phyloP scores from a whole-genome alignment of 176 grass and related monocot species.

The Ananas comosus region DNA sequence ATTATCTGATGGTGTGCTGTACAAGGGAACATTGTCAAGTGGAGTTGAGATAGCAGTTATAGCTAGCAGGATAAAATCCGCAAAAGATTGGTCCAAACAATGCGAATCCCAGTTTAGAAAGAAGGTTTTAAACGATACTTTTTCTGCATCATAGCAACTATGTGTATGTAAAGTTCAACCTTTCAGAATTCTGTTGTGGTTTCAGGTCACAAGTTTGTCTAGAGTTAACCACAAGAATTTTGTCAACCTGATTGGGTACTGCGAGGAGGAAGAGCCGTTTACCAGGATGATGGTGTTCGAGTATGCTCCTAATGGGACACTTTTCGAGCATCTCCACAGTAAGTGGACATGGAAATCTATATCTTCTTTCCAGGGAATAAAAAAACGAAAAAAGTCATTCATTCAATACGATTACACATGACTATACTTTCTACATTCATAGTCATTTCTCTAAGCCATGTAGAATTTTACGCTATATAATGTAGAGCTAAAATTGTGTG shows the following conservation, averaged over 20 bases:
- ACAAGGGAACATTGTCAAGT: slow-evolving; percentile 68
- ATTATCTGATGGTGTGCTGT: slow-evolving; percentile 50
- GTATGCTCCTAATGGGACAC: slow-evolving; percentile 81
- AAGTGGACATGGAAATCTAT: slow-evolving; percentile 5
- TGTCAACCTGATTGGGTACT: slow-evolving; percentile 83
- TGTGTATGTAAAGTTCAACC: not conserved
- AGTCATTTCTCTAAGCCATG: no score
- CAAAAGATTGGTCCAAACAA: slow-evolving; percentile 29
- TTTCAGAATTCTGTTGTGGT: not conserved
- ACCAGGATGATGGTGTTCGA: slow-evolving; percentile 99
- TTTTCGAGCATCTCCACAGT: slow-evolving; percentile 92
- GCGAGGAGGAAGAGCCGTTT: slow-evolving; percentile 69
- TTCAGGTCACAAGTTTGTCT: slow-evolving; percentile 65
- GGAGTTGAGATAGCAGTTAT: slow-evolving; percentile 89
- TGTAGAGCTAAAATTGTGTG: no score
- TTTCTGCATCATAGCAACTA: not conserved
- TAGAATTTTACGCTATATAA: no score
- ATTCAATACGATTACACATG: no score
- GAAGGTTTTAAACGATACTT: slow-evolving; percentile 29
- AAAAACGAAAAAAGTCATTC: no score
- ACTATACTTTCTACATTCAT: no score
- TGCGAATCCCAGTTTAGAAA: slow-evolving; percentile 53
- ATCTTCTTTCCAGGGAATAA: no score
- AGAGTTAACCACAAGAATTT: slow-evolving; percentile 90
- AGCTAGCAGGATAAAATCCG: slow-evolving; percentile 31